Conservation (phyloP, 176 grass and related monocot genomes). For the Eleusine indica region DNA sequence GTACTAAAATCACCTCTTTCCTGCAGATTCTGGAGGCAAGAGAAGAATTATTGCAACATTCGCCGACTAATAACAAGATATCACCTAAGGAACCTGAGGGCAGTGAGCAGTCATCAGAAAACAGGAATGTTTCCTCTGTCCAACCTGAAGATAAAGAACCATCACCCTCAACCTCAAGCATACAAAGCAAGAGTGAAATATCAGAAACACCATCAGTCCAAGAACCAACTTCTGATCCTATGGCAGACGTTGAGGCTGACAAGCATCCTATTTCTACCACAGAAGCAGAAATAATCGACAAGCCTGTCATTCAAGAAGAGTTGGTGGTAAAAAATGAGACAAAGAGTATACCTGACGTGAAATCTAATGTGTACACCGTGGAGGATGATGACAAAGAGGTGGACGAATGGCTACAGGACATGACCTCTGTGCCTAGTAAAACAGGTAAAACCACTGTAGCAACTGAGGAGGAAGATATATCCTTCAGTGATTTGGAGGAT, state of each 20-base stretch:
- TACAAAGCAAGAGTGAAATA: slow-evolving; percentile 7
- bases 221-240: slow-evolving; percentile 37
- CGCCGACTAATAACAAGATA: slow-evolving; percentile 34
- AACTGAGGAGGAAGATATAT: slow-evolving; percentile 65
- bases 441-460: slow-evolving; percentile 13
- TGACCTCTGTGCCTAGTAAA: slow-evolving; percentile 33
- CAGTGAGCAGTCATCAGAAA: slow-evolving; percentile 18
- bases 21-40: slow-evolving; percentile 65
- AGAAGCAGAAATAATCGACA: slow-evolving; percentile 62
- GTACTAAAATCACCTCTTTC: slow-evolving; percentile 1
- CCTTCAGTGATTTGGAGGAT: slow-evolving; percentile 80
- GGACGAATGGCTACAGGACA: slow-evolving; percentile 70
- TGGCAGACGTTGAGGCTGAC: slow-evolving; percentile 40
- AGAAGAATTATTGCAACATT: slow-evolving; percentile 52
- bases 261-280: slow-evolving; percentile 56
- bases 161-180: slow-evolving; percentile 35
- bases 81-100: slow-evolving; percentile 8
- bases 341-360: slow-evolving; percentile 30
- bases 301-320: slow-evolving; percentile 74
- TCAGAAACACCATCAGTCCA: slow-evolving; percentile 26
- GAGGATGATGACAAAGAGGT: slow-evolving; percentile 57
- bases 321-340: slow-evolving; percentile 43
- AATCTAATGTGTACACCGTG: neutral
- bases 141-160: slow-evolving; percentile 34
- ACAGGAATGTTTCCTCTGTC: slow-evolving; percentile 37